phyloP scores from a whole-genome alignment of 106 monocot genomes.

The Dendrobium nobile region DNA sequence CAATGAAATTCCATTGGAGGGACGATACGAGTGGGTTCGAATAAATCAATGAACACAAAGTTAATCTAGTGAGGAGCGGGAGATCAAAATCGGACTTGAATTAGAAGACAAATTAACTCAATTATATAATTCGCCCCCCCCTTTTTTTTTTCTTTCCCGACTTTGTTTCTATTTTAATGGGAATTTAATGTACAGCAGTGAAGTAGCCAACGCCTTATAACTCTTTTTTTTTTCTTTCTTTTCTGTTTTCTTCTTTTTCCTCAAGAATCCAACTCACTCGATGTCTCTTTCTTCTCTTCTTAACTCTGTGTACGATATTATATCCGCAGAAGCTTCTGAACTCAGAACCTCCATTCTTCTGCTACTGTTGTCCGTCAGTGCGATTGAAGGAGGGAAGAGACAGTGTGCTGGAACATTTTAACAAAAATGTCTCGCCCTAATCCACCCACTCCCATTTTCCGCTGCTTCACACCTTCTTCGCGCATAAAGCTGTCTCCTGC shows the following conservation, averaged over 20 bases:
- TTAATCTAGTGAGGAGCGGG: neutral
- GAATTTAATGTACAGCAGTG: slow-evolving; percentile 1
- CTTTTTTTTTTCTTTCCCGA: neutral
- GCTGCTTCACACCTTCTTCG: neutral
- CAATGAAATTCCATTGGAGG: slow-evolving; percentile 52
- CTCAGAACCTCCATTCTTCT: neutral
- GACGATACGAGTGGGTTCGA: slow-evolving; percentile 76
- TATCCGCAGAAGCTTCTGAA: slow-evolving; percentile 3
- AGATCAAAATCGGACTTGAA: slow-evolving; percentile 6
- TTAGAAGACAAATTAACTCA: slow-evolving; percentile 1
- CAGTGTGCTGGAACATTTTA: neutral
- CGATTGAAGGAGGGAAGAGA: neutral
- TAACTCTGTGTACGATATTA: neutral
- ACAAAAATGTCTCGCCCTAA: neutral
- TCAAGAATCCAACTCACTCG: neutral
- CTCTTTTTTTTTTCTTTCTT: neutral
- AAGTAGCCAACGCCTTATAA: neutral
- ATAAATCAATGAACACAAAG: slow-evolving; percentile 13
- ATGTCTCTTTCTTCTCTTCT: neutral
- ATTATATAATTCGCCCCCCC: neutral
- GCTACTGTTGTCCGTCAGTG: neutral
- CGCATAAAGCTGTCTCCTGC: neutral
- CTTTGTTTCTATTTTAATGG: neutral
- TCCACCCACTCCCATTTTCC: neutral
- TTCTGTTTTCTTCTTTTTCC: neutral